phyloP scores from a whole-genome alignment of 2,329 filamentous ascomycete genomes.

The Zalaria sp. region DNA sequence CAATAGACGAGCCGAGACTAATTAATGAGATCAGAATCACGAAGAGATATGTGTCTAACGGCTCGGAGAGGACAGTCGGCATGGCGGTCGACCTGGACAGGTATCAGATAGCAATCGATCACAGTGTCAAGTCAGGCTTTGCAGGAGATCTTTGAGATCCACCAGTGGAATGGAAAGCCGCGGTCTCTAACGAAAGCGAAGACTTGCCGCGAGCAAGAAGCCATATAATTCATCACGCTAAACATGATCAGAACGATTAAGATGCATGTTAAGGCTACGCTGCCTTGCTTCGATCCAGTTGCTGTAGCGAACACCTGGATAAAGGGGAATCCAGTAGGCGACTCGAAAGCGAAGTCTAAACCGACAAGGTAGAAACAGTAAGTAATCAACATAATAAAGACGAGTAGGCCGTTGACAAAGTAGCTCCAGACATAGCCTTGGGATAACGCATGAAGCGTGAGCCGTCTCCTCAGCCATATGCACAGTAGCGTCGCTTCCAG shows the following conservation, averaged over 20 bases:
- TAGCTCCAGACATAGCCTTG: not conserved
- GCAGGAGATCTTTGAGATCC: not conserved
- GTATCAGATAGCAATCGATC: too few species aligned
- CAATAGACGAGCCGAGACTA: not conserved
- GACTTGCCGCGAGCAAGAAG: conserved; percentile 3
- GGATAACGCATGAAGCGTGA: not conserved
- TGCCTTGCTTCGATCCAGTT: conserved; percentile 2
- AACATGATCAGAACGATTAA: conserved; percentile 5
- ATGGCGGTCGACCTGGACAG: too few species aligned
- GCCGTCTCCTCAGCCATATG: not conserved
- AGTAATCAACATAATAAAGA: not conserved
- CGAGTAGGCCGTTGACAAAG: not conserved
- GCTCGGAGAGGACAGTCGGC: too few species aligned
- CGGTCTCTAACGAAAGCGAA: not conserved
- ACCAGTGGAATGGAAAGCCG: not conserved
- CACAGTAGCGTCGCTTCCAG: not conserved
- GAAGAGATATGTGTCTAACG: not conserved
- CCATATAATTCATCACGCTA: conserved; percentile 3
- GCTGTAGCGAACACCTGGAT: conserved; percentile 5
- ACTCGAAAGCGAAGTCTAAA: not conserved
- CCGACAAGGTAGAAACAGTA: not conserved
- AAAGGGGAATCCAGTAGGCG: not conserved
- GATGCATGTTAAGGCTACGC: conserved; percentile 3
- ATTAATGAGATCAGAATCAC: not conserved
- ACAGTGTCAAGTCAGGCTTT: too few species aligned